Conservation (phyloP, 768 basidiomycete species). For the Suillus fuscotomentosus region DNA sequence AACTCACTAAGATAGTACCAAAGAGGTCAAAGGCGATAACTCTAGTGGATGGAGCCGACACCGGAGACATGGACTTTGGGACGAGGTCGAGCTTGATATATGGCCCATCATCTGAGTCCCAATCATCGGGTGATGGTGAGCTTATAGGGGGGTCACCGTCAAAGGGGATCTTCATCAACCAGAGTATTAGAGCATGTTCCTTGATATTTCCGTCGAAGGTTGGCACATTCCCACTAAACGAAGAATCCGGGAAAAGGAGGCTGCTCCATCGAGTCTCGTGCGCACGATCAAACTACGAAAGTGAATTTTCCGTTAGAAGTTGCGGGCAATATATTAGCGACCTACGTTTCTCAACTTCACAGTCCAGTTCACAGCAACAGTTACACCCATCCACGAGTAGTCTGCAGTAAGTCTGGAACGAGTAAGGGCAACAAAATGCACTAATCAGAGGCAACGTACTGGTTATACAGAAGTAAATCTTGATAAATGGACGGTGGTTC, state of each 20-base stretch:
- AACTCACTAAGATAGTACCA: background rate
- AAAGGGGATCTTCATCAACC: background rate
- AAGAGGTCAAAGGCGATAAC: slow-evolving; percentile 2
- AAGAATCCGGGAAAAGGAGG: background rate
- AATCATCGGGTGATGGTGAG: too few relatives aligned
- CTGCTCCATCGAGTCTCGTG: background rate
- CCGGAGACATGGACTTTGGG: background rate
- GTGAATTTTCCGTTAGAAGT: background rate
- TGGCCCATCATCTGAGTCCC: slow-evolving; percentile 2
- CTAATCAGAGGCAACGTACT: background rate
- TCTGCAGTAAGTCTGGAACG: too few relatives aligned
- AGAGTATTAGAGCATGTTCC: background rate
- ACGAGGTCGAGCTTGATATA: background rate
- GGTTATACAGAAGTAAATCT: background rate
- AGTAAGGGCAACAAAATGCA: too few relatives aligned
- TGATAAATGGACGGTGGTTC: background rate
- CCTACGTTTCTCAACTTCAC: background rate
- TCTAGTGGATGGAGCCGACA: background rate
- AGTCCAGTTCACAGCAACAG: too few relatives aligned
- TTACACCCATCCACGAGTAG: too few relatives aligned
- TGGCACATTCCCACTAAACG: background rate
- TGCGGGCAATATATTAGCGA: background rate
- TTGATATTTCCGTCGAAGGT: background rate
- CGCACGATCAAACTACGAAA: background rate
- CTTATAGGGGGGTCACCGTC: background rate